Evolutionary conservation across 2,329 filamentous ascomycete genomes (phyloP), one percentile per base, ranked within the genome.

Genomic region (Microthyrium microscopicum): DNA sequence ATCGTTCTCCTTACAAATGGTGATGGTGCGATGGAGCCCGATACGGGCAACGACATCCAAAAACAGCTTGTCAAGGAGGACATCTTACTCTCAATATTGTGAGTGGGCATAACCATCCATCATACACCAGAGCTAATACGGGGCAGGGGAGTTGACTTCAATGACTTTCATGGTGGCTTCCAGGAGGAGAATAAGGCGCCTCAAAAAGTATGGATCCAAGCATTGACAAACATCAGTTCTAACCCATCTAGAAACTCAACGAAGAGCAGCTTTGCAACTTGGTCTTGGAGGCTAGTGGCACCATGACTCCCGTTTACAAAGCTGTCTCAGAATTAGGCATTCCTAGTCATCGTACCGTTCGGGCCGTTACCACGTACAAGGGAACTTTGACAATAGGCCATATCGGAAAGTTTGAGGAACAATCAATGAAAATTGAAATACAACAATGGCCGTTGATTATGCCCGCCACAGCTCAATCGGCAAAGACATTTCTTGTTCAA

Each of bases 391-490:
- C 73, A 0, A 66, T 98, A 2, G 89, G 89, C 4, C 71, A 94
- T 43, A 68, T 74, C 0, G 58, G 66, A n/a, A 67, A 69, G 13
- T 84, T 81, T 44, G 69, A 78, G 9, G 37, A 39, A 3, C 72
- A 75, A 12, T 79, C 84, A 1, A 57, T 94, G 46, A 70, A 66
- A 16, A 92, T 98, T 46, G 74, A 81, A 36, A 77, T 98, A 2
- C 84, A 95, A 53, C 72, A 89, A 36, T 98, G 91, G 51, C 87
- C 85, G 45, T 79, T 79, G 52, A 89, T 79, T 1, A 82, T 85
- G 54, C 59, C 77, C 19, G 82, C 83, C 5, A 70, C 69, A 39
- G 68, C 84, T 1, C 73, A 76, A 3, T 67, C 77, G 6, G 83
- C 87, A 18, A 91, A 74, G 49, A 77, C 73, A 1, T 91, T 87